Evolutionary conservation across 352 stramenopile species (phyloP).

Genomic region (Blastocystis sp.): DNA sequence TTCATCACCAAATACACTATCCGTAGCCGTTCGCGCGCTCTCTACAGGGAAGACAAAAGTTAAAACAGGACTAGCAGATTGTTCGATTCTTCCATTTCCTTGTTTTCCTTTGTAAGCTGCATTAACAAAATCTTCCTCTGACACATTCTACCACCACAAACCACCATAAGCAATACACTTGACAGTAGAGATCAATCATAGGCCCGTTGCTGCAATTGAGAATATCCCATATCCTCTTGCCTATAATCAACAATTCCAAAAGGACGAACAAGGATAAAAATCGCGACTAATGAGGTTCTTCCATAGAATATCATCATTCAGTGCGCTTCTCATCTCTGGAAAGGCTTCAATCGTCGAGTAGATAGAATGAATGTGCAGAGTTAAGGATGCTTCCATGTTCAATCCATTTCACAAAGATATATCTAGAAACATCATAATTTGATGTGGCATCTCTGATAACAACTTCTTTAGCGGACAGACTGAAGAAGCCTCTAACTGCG

Average conservation of each 20-base stretch:
- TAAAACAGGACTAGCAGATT: background rate
- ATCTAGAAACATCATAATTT: conserved; percentile 7
- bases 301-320: conserved; percentile 14
- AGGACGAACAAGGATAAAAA: conserved; percentile 10
- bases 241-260: background rate
- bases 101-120: background rate
- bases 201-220: background rate
- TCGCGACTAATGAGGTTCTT: conserved; percentile 11
- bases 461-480: background rate
- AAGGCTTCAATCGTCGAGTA: background rate
- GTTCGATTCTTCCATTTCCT: background rate
- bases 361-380: background rate
- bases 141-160: background rate
- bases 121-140: background rate
- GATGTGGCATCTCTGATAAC: background rate
- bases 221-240: background rate
- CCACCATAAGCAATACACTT: background rate
- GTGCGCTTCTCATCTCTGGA: background rate
- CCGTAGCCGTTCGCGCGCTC: background rate
- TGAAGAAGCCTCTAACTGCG: background rate
- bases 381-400: background rate
- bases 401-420: background rate
- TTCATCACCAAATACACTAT: conserved; percentile 20
- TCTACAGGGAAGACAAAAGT: background rate
- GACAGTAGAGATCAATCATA: background rate